Evolutionary conservation across 2,329 filamentous ascomycete species (phyloP).

Genomic region (Trematosphaeria pertusa): DNA sequence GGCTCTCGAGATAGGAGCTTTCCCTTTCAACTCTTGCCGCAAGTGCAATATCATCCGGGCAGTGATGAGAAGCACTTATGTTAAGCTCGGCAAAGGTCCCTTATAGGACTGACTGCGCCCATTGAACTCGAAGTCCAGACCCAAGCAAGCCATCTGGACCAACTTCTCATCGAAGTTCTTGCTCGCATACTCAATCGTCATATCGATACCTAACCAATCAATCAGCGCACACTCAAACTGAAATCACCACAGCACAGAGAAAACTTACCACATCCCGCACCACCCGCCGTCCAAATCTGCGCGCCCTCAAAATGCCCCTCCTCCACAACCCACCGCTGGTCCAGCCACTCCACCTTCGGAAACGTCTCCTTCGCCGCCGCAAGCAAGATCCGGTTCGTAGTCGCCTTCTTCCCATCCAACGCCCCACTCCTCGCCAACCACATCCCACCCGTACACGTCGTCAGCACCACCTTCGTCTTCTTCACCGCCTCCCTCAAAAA

Average conservation of each 20-base stretch:
- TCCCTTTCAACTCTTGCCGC: neutral
- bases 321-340: slow-evolving; percentile 50
- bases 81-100: slow-evolving; percentile 1
- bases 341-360: slow-evolving; percentile 47
- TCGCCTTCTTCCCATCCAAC: slow-evolving; percentile 48
- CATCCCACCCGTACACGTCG: slow-evolving; percentile 49
- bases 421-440: slow-evolving; percentile 50
- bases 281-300: slow-evolving; percentile 51
- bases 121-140: slow-evolving; percentile 31
- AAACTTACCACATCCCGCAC: slow-evolving; percentile 45
- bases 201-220: slow-evolving; percentile 27
- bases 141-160: slow-evolving; percentile 18
- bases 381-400: slow-evolving; percentile 47
- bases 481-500: slow-evolving; percentile 48
- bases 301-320: slow-evolving; percentile 33
- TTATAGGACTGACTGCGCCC: slow-evolving; percentile 19
- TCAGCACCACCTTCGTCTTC: slow-evolving; percentile 46
- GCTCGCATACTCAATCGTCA: slow-evolving; percentile 30
- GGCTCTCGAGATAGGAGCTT: too few species aligned
- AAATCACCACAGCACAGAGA: neutral
- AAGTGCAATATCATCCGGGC: neutral
- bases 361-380: slow-evolving; percentile 32
- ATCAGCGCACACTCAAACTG: slow-evolving; percentile 10
- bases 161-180: slow-evolving; percentile 27
- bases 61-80: too few species aligned